A percentile compares a stretch with the other conserved stretches of the same genome.
phyloP scores from a whole-genome alignment of 2,329 filamentous ascomycete species.

The Aspergillaceae sp. region DNA sequence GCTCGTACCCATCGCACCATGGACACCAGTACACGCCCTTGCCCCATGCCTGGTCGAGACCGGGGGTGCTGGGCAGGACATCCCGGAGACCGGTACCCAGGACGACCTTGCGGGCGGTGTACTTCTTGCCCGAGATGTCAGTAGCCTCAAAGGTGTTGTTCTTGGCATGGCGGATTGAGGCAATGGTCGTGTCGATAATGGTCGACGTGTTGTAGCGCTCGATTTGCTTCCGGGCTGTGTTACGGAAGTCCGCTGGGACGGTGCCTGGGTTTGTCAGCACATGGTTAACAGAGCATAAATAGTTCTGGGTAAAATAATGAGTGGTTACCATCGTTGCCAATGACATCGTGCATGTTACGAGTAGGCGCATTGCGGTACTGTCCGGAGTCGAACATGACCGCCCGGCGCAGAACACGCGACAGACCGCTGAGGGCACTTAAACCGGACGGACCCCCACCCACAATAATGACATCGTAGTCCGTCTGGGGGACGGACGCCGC shows the following conservation, averaged over 20 bases:
- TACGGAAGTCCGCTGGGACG: slow-evolving; percentile 47
- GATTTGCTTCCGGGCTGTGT: slow-evolving; percentile 46
- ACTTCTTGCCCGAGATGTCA: slow-evolving; percentile 23
- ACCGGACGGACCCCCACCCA: slow-evolving; percentile 52
- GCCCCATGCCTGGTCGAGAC: slow-evolving; percentile 48
- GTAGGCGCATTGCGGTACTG: slow-evolving; percentile 51
- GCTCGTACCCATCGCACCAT: slow-evolving; percentile 57
- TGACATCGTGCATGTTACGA: slow-evolving; percentile 53
- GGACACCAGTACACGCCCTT: slow-evolving; percentile 56
- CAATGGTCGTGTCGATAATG: slow-evolving; percentile 47
- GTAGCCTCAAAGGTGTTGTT: slow-evolving; percentile 39
- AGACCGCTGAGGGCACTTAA: slow-evolving; percentile 49
- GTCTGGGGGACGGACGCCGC: slow-evolving; percentile 19
- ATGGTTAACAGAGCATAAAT: not conserved
- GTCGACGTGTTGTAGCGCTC: slow-evolving; percentile 42
- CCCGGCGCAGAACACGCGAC: slow-evolving; percentile 49
- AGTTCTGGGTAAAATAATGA: not conserved
- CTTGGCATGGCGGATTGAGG: slow-evolving; percentile 19
- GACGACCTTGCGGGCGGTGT: slow-evolving; percentile 47
- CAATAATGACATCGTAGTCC: slow-evolving; percentile 48
- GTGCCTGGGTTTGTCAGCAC: slow-evolving; percentile 34
- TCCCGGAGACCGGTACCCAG: slow-evolving; percentile 52
- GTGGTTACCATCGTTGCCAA: slow-evolving; percentile 49
- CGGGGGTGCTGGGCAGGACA: slow-evolving; percentile 47
- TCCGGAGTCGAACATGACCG: slow-evolving; percentile 51